Conservation (phyloP, 2,329 filamentous ascomycete species). For the Calonectria naviculata region DNA sequence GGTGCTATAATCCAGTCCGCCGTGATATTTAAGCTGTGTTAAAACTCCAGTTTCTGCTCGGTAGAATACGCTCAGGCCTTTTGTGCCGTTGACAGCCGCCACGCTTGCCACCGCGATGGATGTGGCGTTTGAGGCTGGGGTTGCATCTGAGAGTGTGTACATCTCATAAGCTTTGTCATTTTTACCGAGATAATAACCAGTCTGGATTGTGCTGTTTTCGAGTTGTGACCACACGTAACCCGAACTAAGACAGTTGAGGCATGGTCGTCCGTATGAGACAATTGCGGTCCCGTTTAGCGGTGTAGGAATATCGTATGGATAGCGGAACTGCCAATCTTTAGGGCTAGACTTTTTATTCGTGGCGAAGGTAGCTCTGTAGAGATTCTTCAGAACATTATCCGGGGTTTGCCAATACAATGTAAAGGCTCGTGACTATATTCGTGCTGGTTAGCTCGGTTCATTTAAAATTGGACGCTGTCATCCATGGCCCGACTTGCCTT, state of each 20-base stretch:
- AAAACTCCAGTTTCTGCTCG: constrained; percentile 8
- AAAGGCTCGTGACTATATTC: neutral
- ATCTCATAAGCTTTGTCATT: neutral
- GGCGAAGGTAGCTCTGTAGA: neutral
- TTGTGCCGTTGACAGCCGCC: neutral
- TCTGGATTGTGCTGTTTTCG: neutral
- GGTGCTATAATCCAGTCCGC: neutral
- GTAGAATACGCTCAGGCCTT: constrained; percentile 8
- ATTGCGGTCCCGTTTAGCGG: neutral
- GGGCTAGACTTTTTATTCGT: neutral
- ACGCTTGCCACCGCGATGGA: neutral
- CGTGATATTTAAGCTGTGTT: constrained; percentile 1
- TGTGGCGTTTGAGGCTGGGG: neutral
- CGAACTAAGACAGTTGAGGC: neutral
- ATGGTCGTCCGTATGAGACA: constrained; percentile 8
- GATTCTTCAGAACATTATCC: constrained; percentile 3
- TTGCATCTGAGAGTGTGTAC: too few relatives aligned
- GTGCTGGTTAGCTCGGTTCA: neutral
- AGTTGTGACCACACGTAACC: constrained; percentile 12
- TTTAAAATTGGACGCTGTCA: neutral
- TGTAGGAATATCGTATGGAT: neutral
- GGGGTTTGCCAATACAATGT: constrained; percentile 16
- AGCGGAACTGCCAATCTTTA: constrained; percentile 1
- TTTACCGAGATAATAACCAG: neutral
- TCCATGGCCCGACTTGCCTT: neutral